Evolutionary conservation across 108 stramenopile genomes (phyloP), one percentile per base, ranked within the genome.

Genomic region (Conticribra weissflogii): DNA sequence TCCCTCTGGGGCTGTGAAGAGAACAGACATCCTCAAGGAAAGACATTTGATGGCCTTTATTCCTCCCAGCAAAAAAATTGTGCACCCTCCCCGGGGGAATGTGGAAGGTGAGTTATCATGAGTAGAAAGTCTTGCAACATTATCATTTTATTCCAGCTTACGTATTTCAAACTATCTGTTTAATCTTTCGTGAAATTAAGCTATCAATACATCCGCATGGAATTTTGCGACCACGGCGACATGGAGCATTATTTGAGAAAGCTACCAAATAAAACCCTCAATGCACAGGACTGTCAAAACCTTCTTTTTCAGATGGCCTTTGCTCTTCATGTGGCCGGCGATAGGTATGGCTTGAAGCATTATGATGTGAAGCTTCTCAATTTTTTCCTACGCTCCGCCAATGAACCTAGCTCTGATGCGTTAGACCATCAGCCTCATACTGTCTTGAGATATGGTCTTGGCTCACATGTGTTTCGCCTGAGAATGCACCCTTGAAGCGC

Each of bases 301-400:
- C 47, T 96, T 17, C 68, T 98, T 16, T 97, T 98, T 58, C 99
- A 99, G 73, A 97, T 98, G 92, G 84, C 89, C 28, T 97, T 96
- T 78, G 80, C 97, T 7, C 78, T 98, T 14, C 87, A 94, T 52
- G 89, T 90, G 9, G 96, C 93, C 25, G 86, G 86, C n/a, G 84
- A 91, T 51, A 65, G 76, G 19, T 86, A 89, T 53, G 81, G 86
- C 21, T 48, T 99, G 65, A 96, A 98, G 44, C 99, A 99, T 76
- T 99, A 98, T 65, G 99, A 99, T 74, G 78, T 98, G 21, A 99
- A 99, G 72, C 83, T 98, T n/a, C 88, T 99, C 36, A 99, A 99
- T 79, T 93, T 97, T 46, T 91, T 99, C 44, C 63, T 95, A 0
- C 86, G 87, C 54, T 68, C 78, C 12, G 74, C 82, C 2, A 58